A percentile compares a stretch with the other conserved stretches of the same genome.
These are phyloP conservation scores for Penicillium palitans DNA, from an alignment of 2,329 filamentous ascomycete species.

Conservation along the genomic window DNA sequence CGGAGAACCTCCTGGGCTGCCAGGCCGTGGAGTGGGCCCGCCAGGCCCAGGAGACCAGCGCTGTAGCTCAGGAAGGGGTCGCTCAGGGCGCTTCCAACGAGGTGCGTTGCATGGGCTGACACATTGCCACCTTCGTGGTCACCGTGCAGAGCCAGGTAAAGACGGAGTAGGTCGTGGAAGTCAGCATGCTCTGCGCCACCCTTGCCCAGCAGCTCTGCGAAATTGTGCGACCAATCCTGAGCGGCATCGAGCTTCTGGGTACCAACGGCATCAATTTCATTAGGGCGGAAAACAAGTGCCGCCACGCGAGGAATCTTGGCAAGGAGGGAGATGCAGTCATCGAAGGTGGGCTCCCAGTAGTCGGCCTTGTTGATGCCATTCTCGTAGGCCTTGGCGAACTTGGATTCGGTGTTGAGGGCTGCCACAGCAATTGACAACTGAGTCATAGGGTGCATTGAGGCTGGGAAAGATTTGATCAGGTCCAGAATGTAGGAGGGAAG, in stretches of 20 bases:
- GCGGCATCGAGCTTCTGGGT: slow-evolving; percentile 72
- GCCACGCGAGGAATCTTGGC: slow-evolving; percentile 96
- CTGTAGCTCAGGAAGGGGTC: slow-evolving; percentile 96
- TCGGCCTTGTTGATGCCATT: slow-evolving; percentile 89
- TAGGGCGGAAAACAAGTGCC: slow-evolving; percentile 96
- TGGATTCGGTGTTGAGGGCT: slow-evolving; percentile 90
- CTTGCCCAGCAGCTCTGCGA: slow-evolving; percentile 93
- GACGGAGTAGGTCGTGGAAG: slow-evolving; percentile 85
- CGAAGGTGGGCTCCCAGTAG: slow-evolving; percentile 98
- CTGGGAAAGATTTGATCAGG: slow-evolving; percentile 87
- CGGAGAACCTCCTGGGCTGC: slow-evolving; percentile 96
- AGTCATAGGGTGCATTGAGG: slow-evolving; percentile 94
- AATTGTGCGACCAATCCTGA: slow-evolving; percentile 99
- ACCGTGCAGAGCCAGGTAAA: slow-evolving; percentile 94
- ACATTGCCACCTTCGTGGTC: slow-evolving; percentile 99
- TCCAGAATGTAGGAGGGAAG: slow-evolving; percentile 81
- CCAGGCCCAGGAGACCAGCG: slow-evolving; percentile 90
- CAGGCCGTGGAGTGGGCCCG: slow-evolving; percentile 88
- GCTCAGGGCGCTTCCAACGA: slow-evolving; percentile 90
- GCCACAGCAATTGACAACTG: slow-evolving; percentile 95
- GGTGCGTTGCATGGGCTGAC: slow-evolving; percentile 89
- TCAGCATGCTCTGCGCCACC: slow-evolving; percentile 71
- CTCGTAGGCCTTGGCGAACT: slow-evolving; percentile 92
- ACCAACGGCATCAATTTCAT: slow-evolving; percentile 69
- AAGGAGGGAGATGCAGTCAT: slow-evolving; percentile 88